Evolutionary conservation across 441 rosid genomes (phyloP).

Genomic region (Geranium incanum): DNA sequence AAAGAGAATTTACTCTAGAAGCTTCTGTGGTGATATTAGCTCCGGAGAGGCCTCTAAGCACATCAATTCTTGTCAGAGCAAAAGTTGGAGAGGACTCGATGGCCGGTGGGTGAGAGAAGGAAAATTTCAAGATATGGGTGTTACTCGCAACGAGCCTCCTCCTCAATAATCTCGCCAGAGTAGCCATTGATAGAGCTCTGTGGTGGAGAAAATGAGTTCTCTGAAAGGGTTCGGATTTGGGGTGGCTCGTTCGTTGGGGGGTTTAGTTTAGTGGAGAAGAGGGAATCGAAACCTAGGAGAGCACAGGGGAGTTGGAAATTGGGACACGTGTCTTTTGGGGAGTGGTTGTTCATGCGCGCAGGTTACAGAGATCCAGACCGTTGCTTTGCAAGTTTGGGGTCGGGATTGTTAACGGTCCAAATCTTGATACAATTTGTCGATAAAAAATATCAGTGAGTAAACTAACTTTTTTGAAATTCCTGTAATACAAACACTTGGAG

Average conservation of each 20-base stretch:
- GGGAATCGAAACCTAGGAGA: background rate
- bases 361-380: background rate
- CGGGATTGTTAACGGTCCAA: background rate
- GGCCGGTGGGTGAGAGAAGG: background rate
- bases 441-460: too few species aligned
- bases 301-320: background rate
- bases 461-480: too few species aligned
- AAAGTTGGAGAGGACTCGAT: background rate
- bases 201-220: background rate
- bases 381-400: background rate
- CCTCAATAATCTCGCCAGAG: background rate
- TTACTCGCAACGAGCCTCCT: background rate
- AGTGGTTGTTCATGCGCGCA: background rate
- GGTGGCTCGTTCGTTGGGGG: background rate
- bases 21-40: slow-evolving; percentile 3
- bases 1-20: background rate
- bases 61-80: background rate
- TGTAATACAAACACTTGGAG: too few species aligned
- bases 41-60: background rate
- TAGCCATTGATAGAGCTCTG: background rate
- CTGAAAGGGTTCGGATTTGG: background rate
- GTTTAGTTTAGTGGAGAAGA: background rate
- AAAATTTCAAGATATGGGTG: background rate
- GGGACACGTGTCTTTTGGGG: background rate
- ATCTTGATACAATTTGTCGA: too few species aligned